These are phyloP conservation scores for Coemansia sp. DNA, from an alignment of 192 early-diverging fungal genomes.

Conservation along the genomic window DNA sequence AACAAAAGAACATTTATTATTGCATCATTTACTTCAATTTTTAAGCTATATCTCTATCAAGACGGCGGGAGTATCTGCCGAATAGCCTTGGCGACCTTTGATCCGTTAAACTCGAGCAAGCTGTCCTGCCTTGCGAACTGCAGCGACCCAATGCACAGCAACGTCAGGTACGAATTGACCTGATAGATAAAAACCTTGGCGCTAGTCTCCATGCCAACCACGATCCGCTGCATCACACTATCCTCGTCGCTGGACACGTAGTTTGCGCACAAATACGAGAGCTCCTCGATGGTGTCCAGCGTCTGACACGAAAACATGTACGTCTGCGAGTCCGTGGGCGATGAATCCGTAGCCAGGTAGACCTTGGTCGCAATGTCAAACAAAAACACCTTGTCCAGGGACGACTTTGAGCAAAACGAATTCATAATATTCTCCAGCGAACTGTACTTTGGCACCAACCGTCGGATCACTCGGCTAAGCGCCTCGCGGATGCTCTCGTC, in stretches of 20 bases:
- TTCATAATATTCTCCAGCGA: constrained; percentile 91
- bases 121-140: constrained; percentile 34
- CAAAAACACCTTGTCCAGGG: constrained; percentile 95
- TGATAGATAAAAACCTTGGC: constrained; percentile 42
- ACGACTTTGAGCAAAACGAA: constrained; percentile 92
- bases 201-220: constrained; percentile 24
- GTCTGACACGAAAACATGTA: constrained; percentile 96
- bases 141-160: constrained; percentile 36
- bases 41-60: neutral
- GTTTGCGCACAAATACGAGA: constrained; percentile 68
- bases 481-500: constrained; percentile 96
- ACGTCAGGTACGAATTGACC: constrained; percentile 28
- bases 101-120: constrained; percentile 49
- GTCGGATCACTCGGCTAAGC: constrained; percentile 91
- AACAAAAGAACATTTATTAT: neutral
- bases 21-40: neutral
- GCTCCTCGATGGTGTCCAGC: constrained; percentile 90
- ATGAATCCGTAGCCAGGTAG: constrained; percentile 94
- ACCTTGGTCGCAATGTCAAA: constrained; percentile 90
- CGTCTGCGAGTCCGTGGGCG: constrained; percentile 84
- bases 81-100: constrained; percentile 52
- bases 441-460: constrained; percentile 81
- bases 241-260: constrained; percentile 21
- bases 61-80: constrained; percentile 38
- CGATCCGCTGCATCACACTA: constrained; percentile 19